phyloP scores from a whole-genome alignment of 148 eudicot species.

The Rhododendron williamsianum region DNA sequence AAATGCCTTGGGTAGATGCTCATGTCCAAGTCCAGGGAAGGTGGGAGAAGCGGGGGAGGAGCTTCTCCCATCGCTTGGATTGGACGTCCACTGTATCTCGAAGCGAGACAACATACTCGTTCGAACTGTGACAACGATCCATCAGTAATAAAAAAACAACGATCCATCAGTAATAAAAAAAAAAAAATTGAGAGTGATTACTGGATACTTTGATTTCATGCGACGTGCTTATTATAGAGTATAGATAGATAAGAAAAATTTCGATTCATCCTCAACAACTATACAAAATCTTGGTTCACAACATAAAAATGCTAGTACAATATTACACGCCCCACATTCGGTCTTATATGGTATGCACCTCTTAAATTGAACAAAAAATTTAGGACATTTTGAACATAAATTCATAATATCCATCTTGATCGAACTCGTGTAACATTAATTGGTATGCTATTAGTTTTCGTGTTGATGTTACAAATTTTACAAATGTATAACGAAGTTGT shows the following conservation, averaged over 20 bases:
- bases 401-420: too few species aligned
- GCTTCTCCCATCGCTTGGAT: slow-evolving; percentile 48
- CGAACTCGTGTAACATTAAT: background rate
- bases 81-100: slow-evolving; percentile 51
- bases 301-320: too few species aligned
- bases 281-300: too few species aligned
- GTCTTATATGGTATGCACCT: background rate
- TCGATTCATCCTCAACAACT: too few species aligned
- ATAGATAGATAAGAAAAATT: too few species aligned
- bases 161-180: too few species aligned
- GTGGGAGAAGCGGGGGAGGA: slow-evolving; percentile 33
- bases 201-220: background rate
- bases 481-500: too few species aligned
- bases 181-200: background rate
- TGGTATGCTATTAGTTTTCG: background rate
- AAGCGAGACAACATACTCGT: slow-evolving; percentile 56
- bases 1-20: slow-evolving; percentile 59
- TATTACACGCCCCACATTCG: background rate
- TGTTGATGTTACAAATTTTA: background rate
- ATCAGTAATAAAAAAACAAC: too few species aligned
- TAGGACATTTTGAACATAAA: too few species aligned
- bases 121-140: slow-evolving; percentile 41
- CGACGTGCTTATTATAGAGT: too few species aligned
- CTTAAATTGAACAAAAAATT: background rate
- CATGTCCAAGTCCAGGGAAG: slow-evolving; percentile 85